Base-by-base conservation (phyloP, 495 filamentous ascomycete genomes). In the Neurospora hispaniola region DNA sequence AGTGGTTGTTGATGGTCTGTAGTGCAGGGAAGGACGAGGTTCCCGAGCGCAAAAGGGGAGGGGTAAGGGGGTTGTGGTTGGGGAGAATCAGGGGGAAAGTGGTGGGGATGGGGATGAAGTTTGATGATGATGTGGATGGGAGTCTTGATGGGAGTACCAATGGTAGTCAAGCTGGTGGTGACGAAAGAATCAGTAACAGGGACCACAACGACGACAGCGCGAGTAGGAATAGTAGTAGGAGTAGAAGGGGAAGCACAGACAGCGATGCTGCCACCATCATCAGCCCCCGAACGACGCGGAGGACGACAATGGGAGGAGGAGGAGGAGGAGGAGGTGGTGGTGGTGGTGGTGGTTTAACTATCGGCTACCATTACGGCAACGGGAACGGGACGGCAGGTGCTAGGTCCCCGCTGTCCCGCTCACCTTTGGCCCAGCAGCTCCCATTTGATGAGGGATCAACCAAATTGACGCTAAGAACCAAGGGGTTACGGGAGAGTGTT, bases 1-100 rank as follows among this genome's bases (percentile, higher is more conserved):
- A 97, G 81, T 97, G 96, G 74, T 81, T 98, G n/a, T 83, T 97
- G 4, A 96, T 93, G 74, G 90, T 97, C 5, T 89, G 93, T 62
- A 93, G 91, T 27, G 91, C 93, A 0, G 92, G 92, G 1, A 89
- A 86, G 54, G 88, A 91, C 18, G 93, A 96, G 75, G 81, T 96
- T 16, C 93, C 93, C 0, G 89, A 88, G 31, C 82, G 94, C 18
- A 96, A 95, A 78, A 87, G 87, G 42, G 93, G 93, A 9, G 93
- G 92, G 1, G 87, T 96, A 5, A 85, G 89, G 69, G 92, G 90
- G 0, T 80, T 95, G 42, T 83, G 89, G 79, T 80, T 82, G 8
- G 84, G 84, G 0, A 73, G 83, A 69, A 72, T 84, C 44, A 79
- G 77, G 68, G 74, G 71, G 31, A 62, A 78, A 54, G 74, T 77